A percentile compares a stretch with the other conserved stretches of the same genome.
Evolutionary conservation across 768 basidiomycete genomes (phyloP).

Genomic region (Leccinum aurantiacum): DNA sequence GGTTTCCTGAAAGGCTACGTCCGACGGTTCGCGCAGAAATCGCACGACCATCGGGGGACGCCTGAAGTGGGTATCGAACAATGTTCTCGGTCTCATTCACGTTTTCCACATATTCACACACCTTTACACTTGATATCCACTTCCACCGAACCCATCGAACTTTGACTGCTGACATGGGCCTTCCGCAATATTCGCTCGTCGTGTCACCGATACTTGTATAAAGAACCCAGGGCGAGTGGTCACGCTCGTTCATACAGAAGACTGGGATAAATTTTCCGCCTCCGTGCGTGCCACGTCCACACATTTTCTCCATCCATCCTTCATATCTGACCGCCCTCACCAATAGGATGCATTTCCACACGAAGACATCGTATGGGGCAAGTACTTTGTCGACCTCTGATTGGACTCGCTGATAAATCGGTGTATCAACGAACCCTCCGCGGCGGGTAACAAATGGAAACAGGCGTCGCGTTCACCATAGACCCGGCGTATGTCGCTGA

Average conservation of each 20-base stretch:
- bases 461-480: constrained; percentile 86
- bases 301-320: background rate
- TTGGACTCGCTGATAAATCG: background rate
- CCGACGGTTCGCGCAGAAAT: constrained; percentile 85
- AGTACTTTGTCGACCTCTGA: constrained; percentile 21
- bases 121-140: background rate
- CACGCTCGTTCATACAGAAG: constrained; percentile 82
- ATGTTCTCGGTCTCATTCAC: background rate
- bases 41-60: constrained; percentile 91
- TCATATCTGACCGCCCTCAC: background rate
- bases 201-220: background rate
- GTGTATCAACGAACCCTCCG: background rate
- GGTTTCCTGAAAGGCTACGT: constrained; percentile 92
- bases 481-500: constrained; percentile 72
- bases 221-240: constrained; percentile 88
- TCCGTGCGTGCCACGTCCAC: constrained; percentile 44
- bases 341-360: constrained; percentile 33
- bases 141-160: background rate
- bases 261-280: constrained; percentile 79
- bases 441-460: background rate
- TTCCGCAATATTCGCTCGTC: background rate
- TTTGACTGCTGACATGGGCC: background rate
- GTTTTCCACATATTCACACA: background rate
- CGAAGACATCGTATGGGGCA: constrained; percentile 62
- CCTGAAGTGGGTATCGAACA: constrained; percentile 55